Evolutionary conservation across 73 alveolate species (phyloP).

Genomic region (Loxodes magnus): DNA sequence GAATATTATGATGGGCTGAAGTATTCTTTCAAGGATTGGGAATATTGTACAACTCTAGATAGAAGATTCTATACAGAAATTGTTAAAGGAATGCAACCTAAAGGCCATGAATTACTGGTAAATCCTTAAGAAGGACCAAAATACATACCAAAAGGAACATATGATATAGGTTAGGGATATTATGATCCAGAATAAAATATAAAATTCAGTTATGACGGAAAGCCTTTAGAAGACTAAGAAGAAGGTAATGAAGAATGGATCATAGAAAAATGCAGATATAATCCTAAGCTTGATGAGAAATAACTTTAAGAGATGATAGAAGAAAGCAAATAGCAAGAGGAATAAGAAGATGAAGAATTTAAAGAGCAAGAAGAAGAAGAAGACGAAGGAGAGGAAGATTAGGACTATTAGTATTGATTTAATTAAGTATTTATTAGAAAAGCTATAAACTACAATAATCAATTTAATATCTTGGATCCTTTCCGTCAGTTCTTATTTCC

Average conservation of each 20-base stretch:
- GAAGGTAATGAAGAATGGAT: conserved; percentile 67
- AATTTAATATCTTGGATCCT: too few species aligned
- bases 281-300: conserved; percentile 21
- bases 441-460: too few species aligned
- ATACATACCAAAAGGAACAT: conserved; percentile 72
- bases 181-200: conserved; percentile 70
- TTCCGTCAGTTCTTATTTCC: too few species aligned
- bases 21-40: conserved; percentile 53
- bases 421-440: too few species aligned
- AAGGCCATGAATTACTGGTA: conserved; percentile 55
- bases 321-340: too few species aligned
- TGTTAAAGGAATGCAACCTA: conserved; percentile 66
- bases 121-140: conserved; percentile 48
- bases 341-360: too few species aligned
- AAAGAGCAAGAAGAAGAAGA: too few species aligned
- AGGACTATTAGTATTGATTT: too few species aligned
- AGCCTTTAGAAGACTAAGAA: conserved; percentile 48
- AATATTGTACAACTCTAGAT: conserved; percentile 61
- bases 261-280: conserved; percentile 61
- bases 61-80: conserved; percentile 72
- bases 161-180: conserved; percentile 82
- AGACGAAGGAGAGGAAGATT: too few species aligned
- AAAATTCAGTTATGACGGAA: conserved; percentile 54
- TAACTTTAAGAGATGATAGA: too few species aligned
- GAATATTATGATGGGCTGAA: conserved; percentile 64